Evolutionary conservation across 176 grass and related monocot genomes (phyloP), one percentile per base, ranked within the genome.

Genomic region (Cocos nucifera): DNA sequence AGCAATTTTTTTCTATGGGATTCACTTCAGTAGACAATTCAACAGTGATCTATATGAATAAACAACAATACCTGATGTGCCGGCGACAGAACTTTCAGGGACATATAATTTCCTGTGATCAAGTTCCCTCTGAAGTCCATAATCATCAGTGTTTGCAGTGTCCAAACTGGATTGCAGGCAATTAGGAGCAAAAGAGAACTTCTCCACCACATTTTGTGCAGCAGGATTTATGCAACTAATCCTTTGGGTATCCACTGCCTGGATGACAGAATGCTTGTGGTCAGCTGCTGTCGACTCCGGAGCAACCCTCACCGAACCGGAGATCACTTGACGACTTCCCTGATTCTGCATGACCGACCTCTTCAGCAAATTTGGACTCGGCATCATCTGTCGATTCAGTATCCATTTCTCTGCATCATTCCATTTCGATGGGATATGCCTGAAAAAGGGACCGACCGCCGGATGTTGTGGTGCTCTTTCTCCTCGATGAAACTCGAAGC

Each of bases 401-500:
- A 92, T 88, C 93, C 93, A 98, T 67, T 91, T 92, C 79, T 98
- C 93, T 0, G 84, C 93, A 62, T 92, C 93, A 75, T 98, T 98
- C 93, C 93, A 98, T 77, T 98, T 98, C 9, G 93, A 92, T 22
- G 93, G 88, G 68, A 98, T 69, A 67, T 73, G 84, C 29, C 80
- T 70, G 52, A 85, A 65, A 69, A 98, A 92, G 17, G 73, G 73
- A 19, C 20, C 71, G 22, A 54, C 62, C 29, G 35, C 75, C 17
- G 59, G 63, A 44, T 77, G 74, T n/a, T 60, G 78, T 17, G 51
- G 54, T 12, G 54, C 17, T 56, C 63, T 77, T 25, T 79, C 84
- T 44, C 79, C 86, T 75, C 73, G 77, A 10, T 68, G 72, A 39
- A 98, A 98, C 80, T 98, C 93, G 67, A 98, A 98, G 62, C 69